A percentile compares a stretch with the other conserved stretches of the same genome.
phyloP scores from a whole-genome alignment of 345 rosid species.

The Schrenkiella parvula region DNA sequence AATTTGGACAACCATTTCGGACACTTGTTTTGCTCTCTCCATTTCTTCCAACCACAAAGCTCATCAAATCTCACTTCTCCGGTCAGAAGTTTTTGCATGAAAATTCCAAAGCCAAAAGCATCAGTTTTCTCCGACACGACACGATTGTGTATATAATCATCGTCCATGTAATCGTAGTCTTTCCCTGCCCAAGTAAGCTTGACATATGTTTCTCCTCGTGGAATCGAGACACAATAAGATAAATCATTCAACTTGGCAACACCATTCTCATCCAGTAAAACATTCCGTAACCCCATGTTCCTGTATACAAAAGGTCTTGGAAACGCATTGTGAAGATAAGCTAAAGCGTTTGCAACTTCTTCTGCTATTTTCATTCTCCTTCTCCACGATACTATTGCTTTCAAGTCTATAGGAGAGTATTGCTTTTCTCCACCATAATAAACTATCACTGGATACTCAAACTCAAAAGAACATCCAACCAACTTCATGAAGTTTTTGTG shows the following conservation, averaged over 20 bases:
- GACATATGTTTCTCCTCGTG: slow-evolving; percentile 3
- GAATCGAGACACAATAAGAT: neutral
- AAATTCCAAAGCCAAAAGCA: neutral
- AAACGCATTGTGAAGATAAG: slow-evolving; percentile 17
- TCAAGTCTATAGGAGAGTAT: neutral
- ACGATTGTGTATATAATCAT: neutral
- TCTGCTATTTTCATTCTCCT: slow-evolving; percentile 12
- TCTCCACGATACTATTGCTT: neutral
- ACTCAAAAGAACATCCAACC: slow-evolving; percentile 5
- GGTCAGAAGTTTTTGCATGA: slow-evolving; percentile 1
- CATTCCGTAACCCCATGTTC: neutral
- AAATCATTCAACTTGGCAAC: neutral
- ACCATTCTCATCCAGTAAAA: neutral
- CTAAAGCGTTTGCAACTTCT: neutral
- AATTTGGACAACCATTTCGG: neutral
- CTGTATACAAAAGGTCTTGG: neutral
- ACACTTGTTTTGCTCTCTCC: neutral
- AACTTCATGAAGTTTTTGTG: slow-evolving; percentile 16
- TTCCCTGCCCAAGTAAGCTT: neutral
- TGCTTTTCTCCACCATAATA: slow-evolving; percentile 6
- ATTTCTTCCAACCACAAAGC: neutral
- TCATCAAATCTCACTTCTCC: neutral
- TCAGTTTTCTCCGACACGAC: neutral
- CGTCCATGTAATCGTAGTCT: slow-evolving; percentile 10
- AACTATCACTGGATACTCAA: neutral